Percentiles rank a stretch among this genome's conserved stretches.
Conservation (phyloP, 768 basidiomycete species). For the Sarcomyxa edulis region DNA sequence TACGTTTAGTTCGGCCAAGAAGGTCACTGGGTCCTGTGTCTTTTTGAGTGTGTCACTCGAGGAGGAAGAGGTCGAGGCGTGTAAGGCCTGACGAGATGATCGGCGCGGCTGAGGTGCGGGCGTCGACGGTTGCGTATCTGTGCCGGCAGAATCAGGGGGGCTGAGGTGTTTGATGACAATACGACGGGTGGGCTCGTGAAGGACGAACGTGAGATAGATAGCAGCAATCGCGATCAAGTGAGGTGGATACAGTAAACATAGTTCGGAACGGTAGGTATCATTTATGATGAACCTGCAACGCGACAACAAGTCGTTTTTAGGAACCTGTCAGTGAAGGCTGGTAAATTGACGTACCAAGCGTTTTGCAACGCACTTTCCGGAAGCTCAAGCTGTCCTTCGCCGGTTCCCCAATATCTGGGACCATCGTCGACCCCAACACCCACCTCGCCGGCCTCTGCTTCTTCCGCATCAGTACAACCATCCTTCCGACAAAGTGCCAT, state of each 20-base stretch:
- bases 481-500: constrained; percentile 70
- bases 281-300: constrained; percentile 88
- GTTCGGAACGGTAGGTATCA: constrained; percentile 89
- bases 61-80: constrained; percentile 19
- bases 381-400: constrained; percentile 73
- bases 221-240: constrained; percentile 92
- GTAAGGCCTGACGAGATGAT: constrained; percentile 44
- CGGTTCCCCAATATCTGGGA: constrained; percentile 73
- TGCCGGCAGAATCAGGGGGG: constrained; percentile 10
- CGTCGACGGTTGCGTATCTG: constrained; percentile 8
- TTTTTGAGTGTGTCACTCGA: constrained; percentile 27
- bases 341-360: constrained; percentile 63
- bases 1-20: constrained; percentile 83
- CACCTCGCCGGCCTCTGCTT: constrained; percentile 54
- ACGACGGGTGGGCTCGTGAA: constrained; percentile 56
- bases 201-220: constrained; percentile 80
- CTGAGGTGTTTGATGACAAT: constrained; percentile 33
- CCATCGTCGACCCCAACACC: constrained; percentile 46
- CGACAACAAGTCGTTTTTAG: not conserved
- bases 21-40: constrained; percentile 66
- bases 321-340: not conserved
- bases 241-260: constrained; percentile 93
- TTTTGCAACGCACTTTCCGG: constrained; percentile 77
- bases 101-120: constrained; percentile 40
- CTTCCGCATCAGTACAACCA: constrained; percentile 32